Base-by-base conservation (phyloP, 1,139 yeast genomes). In the Suhomyces terraborum region DNA sequence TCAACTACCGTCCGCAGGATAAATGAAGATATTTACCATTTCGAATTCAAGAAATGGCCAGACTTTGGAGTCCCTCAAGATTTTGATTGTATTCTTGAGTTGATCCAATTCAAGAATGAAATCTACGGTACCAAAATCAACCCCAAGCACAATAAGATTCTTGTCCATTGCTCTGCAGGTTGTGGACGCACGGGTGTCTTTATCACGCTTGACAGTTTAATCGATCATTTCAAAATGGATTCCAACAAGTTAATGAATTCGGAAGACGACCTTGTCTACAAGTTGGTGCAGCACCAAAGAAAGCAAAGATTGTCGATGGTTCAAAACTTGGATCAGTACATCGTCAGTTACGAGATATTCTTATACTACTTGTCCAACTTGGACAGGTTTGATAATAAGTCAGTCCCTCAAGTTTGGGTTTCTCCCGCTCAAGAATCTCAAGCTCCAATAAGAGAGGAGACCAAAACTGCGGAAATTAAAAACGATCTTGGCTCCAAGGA, bases 11-110 rank as follows among this genome's bases (percentile, higher is more conserved):
- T 64, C 17, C 50, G 69, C 21, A 52, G 53, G 38, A 52, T 67
- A 25, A 51, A 51, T 36, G 30, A 46, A 38, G 42, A 42, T 8
- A 74, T 88, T 4, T 71, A 73, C 42, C 96, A 88, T 52, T 62
- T 88, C 29, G 93, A 87, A 47, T 84, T 79, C 59, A 73, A 76
- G 8, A 73, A 75, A 27, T 88, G 96, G 96, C 86, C 95, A 1
- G 96, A 88, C 62, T 77, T 85, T 43, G 93, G 93, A 7, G 75
- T 81, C 1, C 86, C 91, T 1, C 69, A 73, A 8, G 65, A 74
- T 48, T 73, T 78, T 19, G 60, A 64, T 2, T 80, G 80, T 29
- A 62, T 87, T 17, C 51, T 85, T 12, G 68, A 74, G 3, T 64
- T 86, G 36, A 74, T 81, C 32, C 55, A 67, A 1, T 59, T 75